Percentiles rank a stretch among this genome's conserved stretches.
These are phyloP conservation scores for Chondrus crispus DNA, from an alignment of 23 red algal species.

Conservation along the genomic window DNA sequence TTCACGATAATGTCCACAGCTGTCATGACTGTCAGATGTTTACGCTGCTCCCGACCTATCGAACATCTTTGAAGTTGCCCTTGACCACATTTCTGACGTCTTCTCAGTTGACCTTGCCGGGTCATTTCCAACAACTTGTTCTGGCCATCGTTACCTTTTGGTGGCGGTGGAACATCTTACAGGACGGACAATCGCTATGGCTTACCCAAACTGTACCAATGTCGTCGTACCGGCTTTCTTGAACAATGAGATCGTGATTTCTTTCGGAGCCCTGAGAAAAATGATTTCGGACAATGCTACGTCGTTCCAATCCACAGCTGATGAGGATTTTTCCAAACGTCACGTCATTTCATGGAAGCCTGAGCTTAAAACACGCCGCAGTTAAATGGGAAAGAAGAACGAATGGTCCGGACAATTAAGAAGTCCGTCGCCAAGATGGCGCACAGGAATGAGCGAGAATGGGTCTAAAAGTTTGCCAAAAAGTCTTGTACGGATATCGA, in stretches of 20 bases:
- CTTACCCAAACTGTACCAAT: background rate
- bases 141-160: background rate
- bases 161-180: background rate
- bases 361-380: background rate
- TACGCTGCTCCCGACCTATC: background rate
- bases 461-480: background rate
- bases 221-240: background rate
- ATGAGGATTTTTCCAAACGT: background rate
- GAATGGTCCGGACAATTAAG: background rate
- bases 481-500: background rate
- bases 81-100: background rate
- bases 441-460: background rate
- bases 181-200: background rate
- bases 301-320: background rate
- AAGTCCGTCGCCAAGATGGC: background rate
- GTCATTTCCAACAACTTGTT: background rate
- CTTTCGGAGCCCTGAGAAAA: background rate
- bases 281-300: background rate
- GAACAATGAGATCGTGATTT: background rate
- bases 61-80: background rate
- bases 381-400: background rate
- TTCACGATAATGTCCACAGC: background rate
- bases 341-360: background rate
- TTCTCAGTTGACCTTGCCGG: background rate
- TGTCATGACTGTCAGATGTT: background rate